These are phyloP conservation scores for Teratosphaeria pseudoeucalypti DNA, from an alignment of 2,329 filamentous ascomycete genomes.

Conservation along the genomic window DNA sequence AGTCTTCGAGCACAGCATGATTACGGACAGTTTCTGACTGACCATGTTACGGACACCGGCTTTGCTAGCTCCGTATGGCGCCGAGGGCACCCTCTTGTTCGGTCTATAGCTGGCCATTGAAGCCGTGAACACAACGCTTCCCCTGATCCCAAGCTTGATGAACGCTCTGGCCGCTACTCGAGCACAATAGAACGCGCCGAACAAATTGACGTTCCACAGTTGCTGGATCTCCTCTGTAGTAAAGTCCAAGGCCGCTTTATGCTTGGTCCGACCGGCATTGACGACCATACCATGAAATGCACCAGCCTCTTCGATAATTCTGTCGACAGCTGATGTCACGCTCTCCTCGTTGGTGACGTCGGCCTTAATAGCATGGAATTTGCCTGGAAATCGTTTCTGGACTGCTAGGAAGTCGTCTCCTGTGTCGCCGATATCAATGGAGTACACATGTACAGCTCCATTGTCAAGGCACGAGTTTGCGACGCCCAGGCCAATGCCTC, in stretches of 20 bases:
- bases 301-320: slow-evolving; percentile 34
- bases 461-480: slow-evolving; percentile 39
- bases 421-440: slow-evolving; percentile 35
- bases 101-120: slow-evolving; percentile 39
- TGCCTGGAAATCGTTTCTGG: slow-evolving; percentile 29
- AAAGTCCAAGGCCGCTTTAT: slow-evolving; percentile 43
- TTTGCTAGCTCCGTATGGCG: slow-evolving; percentile 36
- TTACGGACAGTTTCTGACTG: not conserved
- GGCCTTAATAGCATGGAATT: slow-evolving; percentile 33
- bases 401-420: slow-evolving; percentile 34
- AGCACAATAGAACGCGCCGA: slow-evolving; percentile 37
- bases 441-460: slow-evolving; percentile 35
- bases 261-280: slow-evolving; percentile 43
- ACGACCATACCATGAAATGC: slow-evolving; percentile 41
- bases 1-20: not conserved
- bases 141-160: slow-evolving; percentile 36
- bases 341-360: slow-evolving; percentile 39
- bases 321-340: slow-evolving; percentile 36
- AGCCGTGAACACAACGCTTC: slow-evolving; percentile 38
- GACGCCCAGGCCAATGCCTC: slow-evolving; percentile 23
- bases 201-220: slow-evolving; percentile 36
- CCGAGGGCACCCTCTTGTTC: slow-evolving; percentile 33
- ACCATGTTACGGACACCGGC: slow-evolving; percentile 24
- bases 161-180: slow-evolving; percentile 35
- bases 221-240: slow-evolving; percentile 38